Base-by-base conservation (phyloP, 2,329 filamentous ascomycete genomes). In the Didymosphaeria variabile region DNA sequence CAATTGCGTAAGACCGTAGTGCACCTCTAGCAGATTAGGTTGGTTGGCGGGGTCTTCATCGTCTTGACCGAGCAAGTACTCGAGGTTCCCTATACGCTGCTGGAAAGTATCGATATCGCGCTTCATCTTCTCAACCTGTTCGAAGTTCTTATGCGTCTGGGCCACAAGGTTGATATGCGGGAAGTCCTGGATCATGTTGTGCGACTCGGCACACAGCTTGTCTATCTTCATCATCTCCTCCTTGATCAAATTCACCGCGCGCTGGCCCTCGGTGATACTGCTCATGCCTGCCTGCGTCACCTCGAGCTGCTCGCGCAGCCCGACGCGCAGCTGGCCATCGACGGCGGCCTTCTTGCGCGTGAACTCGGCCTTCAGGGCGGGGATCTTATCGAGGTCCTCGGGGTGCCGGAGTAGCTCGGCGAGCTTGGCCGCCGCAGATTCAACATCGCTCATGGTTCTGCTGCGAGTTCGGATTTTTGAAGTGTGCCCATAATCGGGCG, bases 181-280 rank as follows among this genome's bases (percentile, higher is more conserved):
- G 79, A 99, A 98, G 83, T 99, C 95, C 74, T 91, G 90, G 73
- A 99, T 97, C 88, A 97, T 97, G 77, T 92, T 93, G 83, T 98
- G 94, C 57, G 94, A 94, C 80, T 99, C 96, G 65, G 94, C 93
- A 82, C 95, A 99, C 66, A 99, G 87, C 81, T 92, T 93, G 83
- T 99, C 95, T 73, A 99, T 98, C 81, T 94, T 96, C 85, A 96
- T 93, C 88, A 99, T 95, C 82, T 99, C 95, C 68, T 98, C 94
- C 79, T 97, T 97, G 81, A 97, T 97, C 71, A 91, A 88, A 75
- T 92, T 91, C 38, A 99, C 92, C 63, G 92, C 92, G 78, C 94
- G 91, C 80, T 98, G 94, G 59, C 94, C 94, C 75, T 97, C 93
- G 47, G 88, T 88, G 67, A 99, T 90, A 64, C 91, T 91, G 67